phyloP scores from a whole-genome alignment of 2,329 filamentous ascomycete genomes.

The Zalaria obscura region DNA sequence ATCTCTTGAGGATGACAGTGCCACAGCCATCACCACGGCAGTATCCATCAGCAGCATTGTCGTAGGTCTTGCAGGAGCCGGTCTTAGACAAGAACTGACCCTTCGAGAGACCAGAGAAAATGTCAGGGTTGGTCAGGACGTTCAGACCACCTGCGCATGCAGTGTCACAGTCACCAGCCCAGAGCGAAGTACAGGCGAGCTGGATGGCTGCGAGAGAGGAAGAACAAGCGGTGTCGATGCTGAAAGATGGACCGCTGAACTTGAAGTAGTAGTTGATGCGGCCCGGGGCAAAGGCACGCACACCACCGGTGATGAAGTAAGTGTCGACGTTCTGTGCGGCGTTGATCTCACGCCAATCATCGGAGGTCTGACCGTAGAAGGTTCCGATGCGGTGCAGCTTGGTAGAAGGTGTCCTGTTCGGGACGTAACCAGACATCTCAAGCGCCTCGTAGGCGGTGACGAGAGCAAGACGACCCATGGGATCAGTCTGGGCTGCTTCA shows the following conservation, averaged over 20 bases:
- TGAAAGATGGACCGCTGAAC: slow-evolving; percentile 58
- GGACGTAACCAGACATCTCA: slow-evolving; percentile 66
- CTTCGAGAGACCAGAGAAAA: slow-evolving; percentile 60
- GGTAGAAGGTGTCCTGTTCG: slow-evolving; percentile 55
- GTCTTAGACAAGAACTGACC: slow-evolving; percentile 68
- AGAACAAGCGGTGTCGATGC: slow-evolving; percentile 66
- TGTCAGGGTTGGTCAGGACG: slow-evolving; percentile 67
- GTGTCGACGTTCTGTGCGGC: slow-evolving; percentile 57
- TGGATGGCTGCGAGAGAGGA: slow-evolving; percentile 61
- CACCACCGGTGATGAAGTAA: slow-evolving; percentile 51
- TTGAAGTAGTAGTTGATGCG: slow-evolving; percentile 67
- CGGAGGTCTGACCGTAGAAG: slow-evolving; percentile 61
- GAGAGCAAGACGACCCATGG: slow-evolving; percentile 64
- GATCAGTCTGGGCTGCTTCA: slow-evolving; percentile 67
- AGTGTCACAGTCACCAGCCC: slow-evolving; percentile 65
- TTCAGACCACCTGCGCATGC: slow-evolving; percentile 68
- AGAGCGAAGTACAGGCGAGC: slow-evolving; percentile 57
- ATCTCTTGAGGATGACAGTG: slow-evolving; percentile 62
- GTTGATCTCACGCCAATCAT: slow-evolving; percentile 67
- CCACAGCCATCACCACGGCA: slow-evolving; percentile 67
- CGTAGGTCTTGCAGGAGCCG: slow-evolving; percentile 67
- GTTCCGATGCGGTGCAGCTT: slow-evolving; percentile 52
- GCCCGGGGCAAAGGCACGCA: slow-evolving; percentile 46
- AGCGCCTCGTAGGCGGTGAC: slow-evolving; percentile 69
- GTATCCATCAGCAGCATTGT: slow-evolving; percentile 69